Conservation (phyloP, 2,329 filamentous ascomycete genomes). For the Shiraia bambusicola region DNA sequence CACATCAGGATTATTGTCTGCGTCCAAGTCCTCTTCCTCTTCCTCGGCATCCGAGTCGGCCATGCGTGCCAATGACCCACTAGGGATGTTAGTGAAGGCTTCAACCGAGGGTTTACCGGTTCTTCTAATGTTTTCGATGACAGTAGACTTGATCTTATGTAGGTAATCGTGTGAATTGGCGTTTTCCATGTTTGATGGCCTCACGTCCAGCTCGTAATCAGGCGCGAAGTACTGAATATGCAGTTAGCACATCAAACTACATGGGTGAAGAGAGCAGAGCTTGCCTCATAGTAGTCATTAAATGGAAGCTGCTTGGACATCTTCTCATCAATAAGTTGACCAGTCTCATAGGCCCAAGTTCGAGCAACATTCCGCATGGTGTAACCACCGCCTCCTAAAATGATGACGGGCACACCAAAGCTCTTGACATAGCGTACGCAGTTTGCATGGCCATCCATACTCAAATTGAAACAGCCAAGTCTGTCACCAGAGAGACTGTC, state of each 20-base stretch:
- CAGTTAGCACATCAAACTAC: conserved; percentile 18
- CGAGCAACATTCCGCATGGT: conserved; percentile 67
- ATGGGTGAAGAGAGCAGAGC: conserved; percentile 10
- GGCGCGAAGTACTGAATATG: conserved; percentile 65
- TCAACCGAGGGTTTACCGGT: conserved; percentile 60
- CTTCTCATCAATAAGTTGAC: conserved; percentile 78
- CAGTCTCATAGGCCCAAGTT: conserved; percentile 68
- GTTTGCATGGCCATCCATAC: conserved; percentile 70
- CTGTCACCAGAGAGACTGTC: conserved; percentile 68
- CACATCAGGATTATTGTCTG: conserved; percentile 81
- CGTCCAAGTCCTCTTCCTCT: conserved; percentile 68
- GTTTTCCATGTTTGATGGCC: conserved; percentile 72
- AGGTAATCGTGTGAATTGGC: conserved; percentile 69
- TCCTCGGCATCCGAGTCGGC: conserved; percentile 68
- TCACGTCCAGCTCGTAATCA: conserved; percentile 69
- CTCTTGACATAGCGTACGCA: conserved; percentile 70
- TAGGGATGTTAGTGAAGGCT: conserved; percentile 57
- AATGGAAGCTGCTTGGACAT: conserved; percentile 85
- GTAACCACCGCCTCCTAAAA: conserved; percentile 68
- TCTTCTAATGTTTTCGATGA: conserved; percentile 66
- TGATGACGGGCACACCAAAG: conserved; percentile 65
- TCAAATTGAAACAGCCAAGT: conserved; percentile 69
- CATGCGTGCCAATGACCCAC: conserved; percentile 56
- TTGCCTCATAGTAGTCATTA: conserved; percentile 87
- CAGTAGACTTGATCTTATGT: conserved; percentile 66